phyloP scores from a whole-genome alignment of 257 asterid genomes.

The Solanum pinnatisectum region DNA sequence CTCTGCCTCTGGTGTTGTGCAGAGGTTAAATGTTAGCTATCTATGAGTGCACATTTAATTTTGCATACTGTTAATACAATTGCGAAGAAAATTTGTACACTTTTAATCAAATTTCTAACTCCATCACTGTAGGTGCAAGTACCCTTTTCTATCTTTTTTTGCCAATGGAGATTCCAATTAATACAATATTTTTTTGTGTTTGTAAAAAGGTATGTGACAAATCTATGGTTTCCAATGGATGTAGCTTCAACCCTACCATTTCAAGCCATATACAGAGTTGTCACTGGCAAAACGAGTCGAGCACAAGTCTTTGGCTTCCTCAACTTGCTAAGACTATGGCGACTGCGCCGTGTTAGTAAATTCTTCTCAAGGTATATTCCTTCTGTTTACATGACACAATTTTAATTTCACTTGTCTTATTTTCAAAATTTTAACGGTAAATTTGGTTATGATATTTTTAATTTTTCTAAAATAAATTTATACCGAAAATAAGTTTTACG shows the following conservation, averaged over 20 bases:
- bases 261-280: slow-evolving; percentile 41
- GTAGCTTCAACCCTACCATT: slow-evolving; percentile 89
- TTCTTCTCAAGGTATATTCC: slow-evolving; percentile 68
- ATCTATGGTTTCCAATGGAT: slow-evolving; percentile 76
- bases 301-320: slow-evolving; percentile 68
- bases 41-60: too few species aligned
- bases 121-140: not conserved
- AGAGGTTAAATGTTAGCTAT: too few species aligned
- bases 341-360: slow-evolving; percentile 83
- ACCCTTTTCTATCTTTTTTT: not conserved
- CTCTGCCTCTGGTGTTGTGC: too few species aligned
- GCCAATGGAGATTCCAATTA: not conserved
- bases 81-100: too few species aligned
- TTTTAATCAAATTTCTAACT: not conserved
- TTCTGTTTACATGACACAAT: not conserved
- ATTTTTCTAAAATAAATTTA: too few species aligned
- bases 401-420: not conserved
- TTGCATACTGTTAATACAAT: not conserved
- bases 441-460: too few species aligned
- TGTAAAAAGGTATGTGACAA: slow-evolving; percentile 41
- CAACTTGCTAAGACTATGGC: slow-evolving; percentile 89
- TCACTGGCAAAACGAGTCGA: slow-evolving; percentile 30
- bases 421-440: not conserved
- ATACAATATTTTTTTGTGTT: not conserved
- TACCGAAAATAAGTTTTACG: not conserved